Evolutionary conservation across 1,284 basidiomycete species (phyloP), one percentile per base, ranked within the genome.

Genomic region (Cutaneotrichosporon daszewskae): DNA sequence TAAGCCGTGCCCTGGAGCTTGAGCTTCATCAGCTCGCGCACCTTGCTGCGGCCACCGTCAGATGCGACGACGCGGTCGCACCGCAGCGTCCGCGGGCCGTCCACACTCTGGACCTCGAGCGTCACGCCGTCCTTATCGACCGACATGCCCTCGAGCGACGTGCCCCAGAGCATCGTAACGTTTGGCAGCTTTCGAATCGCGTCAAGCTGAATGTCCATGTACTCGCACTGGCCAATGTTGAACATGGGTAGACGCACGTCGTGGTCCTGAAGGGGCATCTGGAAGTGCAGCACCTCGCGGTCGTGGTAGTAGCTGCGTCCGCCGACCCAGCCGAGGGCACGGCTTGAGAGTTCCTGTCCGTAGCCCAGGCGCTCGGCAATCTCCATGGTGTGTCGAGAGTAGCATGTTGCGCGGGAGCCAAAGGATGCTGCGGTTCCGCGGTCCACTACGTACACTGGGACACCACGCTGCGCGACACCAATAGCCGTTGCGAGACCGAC

Each of bases 171-270:
- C 36, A 48, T 43, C 5, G 43, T 45, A 11, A 52, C 38, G 43
- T 52, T 52, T 1, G 28, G 28, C 18, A 24, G 29, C 32, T 43
- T 16, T 17, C 29, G 40, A 17, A 45, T 34, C 26, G 34, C 40
- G 10, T 14, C 8, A 10, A 52, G 36, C 50, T 52, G 50, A 7
- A 48, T 39, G 29, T 52, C 50, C 43, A 48, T 46, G 33, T 52
- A 52, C 40, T 52, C 50, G 43, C 43, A 48, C 45, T 52, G 50
- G 10, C 46, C 46, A 22, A 53, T 49, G 44, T 53, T 49, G 38
- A 49, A 43, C 51, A 53, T 53, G 25, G 51, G 51, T 23, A 31
- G 25, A 29, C 41, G 43, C 12, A 41, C 32, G 11, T 36, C 27
- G 35, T 40, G 19, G 6, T 29, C 31, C 22, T 31, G 16, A 29